Base-by-base conservation (phyloP, 2,329 filamentous ascomycete genomes). In the Epichloe glyceriae region DNA sequence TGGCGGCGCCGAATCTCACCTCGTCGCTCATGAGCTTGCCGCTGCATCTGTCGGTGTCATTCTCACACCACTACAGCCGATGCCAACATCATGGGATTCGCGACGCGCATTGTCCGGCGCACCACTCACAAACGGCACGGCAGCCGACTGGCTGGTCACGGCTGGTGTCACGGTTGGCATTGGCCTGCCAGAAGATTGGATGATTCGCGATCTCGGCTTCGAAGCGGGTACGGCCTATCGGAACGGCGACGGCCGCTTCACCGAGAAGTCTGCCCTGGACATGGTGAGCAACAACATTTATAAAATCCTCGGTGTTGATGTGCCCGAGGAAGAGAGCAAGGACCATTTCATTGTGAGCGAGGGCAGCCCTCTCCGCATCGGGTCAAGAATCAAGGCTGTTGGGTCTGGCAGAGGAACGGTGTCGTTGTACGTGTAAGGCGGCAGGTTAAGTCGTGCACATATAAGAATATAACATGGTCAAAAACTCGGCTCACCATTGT, bases 101-200 rank as follows among this genome's bases (percentile, higher is more conserved):
- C 75, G 79, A 0, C 75, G 81, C 2, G 74, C 78, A 0, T 67
- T 85, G 11, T 75, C 79, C 0, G 82, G 82, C 1, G 81, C 82
- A 5, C 82, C 82, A 1, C 69, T 85, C 0, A 82, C 80, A 0
- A 82, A 83, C 57, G 80, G 80, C 26, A 85, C 82, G 1, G 73
- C 73, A 0, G 67, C 82, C 4, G 79, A 85, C 54, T 62, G 59
- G 12, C 70, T 86, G 1, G 56, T 82, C 0, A 72, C 73, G 7
- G 80, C 80, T 0, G 81, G 80, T 2, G 81, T 85, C 0, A 60
- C 66, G 3, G 70, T 76, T 1, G 82, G 73, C 0, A 72, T 85
- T 22, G 78, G 80, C 0, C 70, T 82, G 4, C 70, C 74, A 41
- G 79, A 84, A 60, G 78, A 82, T 56, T 85, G 78, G 79, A 60